phyloP scores from a whole-genome alignment of 495 filamentous ascomycete species.

The Xylaria nigripes region DNA sequence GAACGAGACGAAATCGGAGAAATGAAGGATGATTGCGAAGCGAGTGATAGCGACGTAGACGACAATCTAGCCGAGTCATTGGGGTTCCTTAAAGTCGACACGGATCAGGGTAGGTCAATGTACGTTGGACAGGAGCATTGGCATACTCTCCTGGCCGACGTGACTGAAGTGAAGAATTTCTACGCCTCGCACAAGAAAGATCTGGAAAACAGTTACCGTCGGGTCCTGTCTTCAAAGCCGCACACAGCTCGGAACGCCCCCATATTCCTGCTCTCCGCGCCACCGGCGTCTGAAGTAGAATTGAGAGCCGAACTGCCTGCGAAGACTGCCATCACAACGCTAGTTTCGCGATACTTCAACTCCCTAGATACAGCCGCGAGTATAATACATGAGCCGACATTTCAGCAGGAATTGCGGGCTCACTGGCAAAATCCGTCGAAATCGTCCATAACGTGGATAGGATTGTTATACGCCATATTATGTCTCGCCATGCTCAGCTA shows the following conservation, averaged over 20 bases:
- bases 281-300: constrained; percentile 61
- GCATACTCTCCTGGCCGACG: constrained; percentile 81
- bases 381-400: constrained; percentile 79
- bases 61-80: constrained; percentile 70
- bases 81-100: constrained; percentile 78
- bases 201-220: constrained; percentile 48
- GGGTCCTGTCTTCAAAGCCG: constrained; percentile 57
- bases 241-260: constrained; percentile 51
- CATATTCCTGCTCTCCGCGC: constrained; percentile 66
- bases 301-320: constrained; percentile 72
- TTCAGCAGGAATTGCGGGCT: constrained; percentile 75
- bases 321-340: constrained; percentile 69
- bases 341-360: constrained; percentile 66
- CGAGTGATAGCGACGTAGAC: constrained; percentile 74
- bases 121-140: constrained; percentile 89
- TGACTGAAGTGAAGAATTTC: constrained; percentile 88
- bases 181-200: constrained; percentile 55
- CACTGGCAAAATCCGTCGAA: constrained; percentile 82
- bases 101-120: constrained; percentile 68
- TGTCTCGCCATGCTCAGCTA: constrained; percentile 89
- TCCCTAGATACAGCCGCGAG: constrained; percentile 49
- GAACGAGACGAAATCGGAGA: constrained; percentile 48
- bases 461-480: constrained; percentile 79
- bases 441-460: constrained; percentile 81
- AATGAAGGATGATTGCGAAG: constrained; percentile 44